phyloP scores from a whole-genome alignment of 257 asterid genomes.

The Solanum stenotomum region DNA sequence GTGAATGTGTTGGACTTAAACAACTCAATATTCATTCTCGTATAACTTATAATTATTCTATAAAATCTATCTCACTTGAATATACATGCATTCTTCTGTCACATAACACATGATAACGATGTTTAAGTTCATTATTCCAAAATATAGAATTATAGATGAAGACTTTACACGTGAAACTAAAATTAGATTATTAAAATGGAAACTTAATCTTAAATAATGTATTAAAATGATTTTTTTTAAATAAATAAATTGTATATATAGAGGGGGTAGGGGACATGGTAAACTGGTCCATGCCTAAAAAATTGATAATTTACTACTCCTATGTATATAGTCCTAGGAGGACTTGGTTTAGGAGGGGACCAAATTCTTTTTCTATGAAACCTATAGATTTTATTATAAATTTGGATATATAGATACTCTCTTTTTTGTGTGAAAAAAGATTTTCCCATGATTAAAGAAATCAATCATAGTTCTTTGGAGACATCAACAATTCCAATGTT shows the following conservation, averaged over 20 bases:
- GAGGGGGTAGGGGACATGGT: not conserved
- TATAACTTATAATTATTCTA: not conserved
- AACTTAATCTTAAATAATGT: not conserved
- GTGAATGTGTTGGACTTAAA: not conserved
- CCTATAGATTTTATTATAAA: not conserved
- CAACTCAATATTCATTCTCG: not conserved
- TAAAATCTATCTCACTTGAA: not conserved
- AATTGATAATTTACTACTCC: not conserved
- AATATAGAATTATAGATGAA: not conserved
- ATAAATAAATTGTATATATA: not conserved
- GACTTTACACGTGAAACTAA: not conserved
- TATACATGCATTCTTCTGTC: not conserved
- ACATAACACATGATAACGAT: not conserved
- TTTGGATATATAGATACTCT: not conserved
- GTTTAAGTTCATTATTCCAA: not conserved
- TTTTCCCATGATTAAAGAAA: not conserved
- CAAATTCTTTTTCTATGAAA: not conserved
- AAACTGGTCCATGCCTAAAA: not conserved
- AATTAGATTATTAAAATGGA: not conserved
- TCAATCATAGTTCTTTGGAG: not conserved
- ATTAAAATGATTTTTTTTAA: not conserved
- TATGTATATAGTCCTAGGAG: not conserved
- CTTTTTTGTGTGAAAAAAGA: not conserved
- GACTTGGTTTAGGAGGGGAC: not conserved
- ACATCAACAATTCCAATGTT: not conserved